These are phyloP conservation scores for Xerocomus amazonicus DNA, from an alignment of 1,284 basidiomycete species.

Conservation along the genomic window DNA sequence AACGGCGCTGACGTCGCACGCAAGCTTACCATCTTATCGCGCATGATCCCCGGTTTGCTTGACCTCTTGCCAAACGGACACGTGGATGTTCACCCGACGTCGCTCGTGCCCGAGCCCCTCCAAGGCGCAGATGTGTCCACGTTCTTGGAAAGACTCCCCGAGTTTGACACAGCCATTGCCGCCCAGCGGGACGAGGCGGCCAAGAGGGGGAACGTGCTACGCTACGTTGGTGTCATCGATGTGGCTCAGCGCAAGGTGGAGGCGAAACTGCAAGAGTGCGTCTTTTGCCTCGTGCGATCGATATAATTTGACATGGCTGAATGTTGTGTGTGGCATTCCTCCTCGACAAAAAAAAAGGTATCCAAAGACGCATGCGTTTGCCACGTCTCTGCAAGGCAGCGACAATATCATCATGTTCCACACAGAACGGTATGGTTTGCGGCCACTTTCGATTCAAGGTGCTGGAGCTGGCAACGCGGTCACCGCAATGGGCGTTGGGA, in stretches of 20 bases:
- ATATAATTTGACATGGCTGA: neutral
- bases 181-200: conserved; percentile 75
- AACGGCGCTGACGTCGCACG: conserved; percentile 96
- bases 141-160: conserved; percentile 78
- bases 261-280: conserved; percentile 83
- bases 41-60: conserved; percentile 61
- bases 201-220: conserved; percentile 76
- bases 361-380: conserved; percentile 86
- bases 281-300: conserved; percentile 4
- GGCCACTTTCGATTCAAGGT: conserved; percentile 91
- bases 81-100: conserved; percentile 77
- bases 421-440: conserved; percentile 81
- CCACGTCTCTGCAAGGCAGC: conserved; percentile 90
- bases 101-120: conserved; percentile 81
- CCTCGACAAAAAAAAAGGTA: conserved; percentile 52
- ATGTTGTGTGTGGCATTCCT: neutral
- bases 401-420: conserved; percentile 99
- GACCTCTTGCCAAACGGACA: conserved; percentile 66
- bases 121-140: conserved; percentile 73
- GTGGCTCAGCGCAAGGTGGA: conserved; percentile 48
- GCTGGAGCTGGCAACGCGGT: conserved; percentile 96
- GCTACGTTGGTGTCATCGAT: conserved; percentile 96
- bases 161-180: conserved; percentile 83
- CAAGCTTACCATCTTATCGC: conserved; percentile 93
- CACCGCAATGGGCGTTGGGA: conserved; percentile 96